Conservation (phyloP, 257 asterid species). For the Ophiorrhiza pumila region DNA sequence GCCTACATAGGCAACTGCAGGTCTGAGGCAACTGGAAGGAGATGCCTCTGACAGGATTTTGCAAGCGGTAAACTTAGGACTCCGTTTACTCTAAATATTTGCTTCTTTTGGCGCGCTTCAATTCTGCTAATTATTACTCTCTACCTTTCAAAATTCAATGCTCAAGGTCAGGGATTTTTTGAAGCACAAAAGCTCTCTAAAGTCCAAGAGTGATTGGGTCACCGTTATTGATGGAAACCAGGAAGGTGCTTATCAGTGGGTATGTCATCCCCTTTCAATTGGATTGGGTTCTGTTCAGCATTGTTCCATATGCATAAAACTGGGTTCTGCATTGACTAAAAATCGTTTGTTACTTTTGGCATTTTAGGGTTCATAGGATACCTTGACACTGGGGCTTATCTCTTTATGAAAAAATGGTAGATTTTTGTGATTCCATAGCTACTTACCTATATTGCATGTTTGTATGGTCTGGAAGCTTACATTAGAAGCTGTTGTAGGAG, state of each 20-base stretch:
- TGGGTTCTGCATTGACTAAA: not conserved
- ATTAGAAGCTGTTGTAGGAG: not conserved
- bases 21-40: slow-evolving; percentile 58
- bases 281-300: not conserved
- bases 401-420: not conserved
- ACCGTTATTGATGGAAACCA: slow-evolving; percentile 54
- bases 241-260: slow-evolving; percentile 83
- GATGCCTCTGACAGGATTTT: slow-evolving; percentile 57
- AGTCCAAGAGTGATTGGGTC: slow-evolving; percentile 53
- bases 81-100: slow-evolving; percentile 7
- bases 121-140: not conserved
- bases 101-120: not conserved
- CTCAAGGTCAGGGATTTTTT: slow-evolving; percentile 54
- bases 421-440: not conserved
- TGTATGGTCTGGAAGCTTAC: not conserved
- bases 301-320: not conserved
- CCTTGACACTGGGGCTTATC: not conserved
- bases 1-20: slow-evolving; percentile 70
- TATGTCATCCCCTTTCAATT: slow-evolving; percentile 20
- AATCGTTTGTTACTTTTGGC: too few relatives aligned
- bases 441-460: too few relatives aligned
- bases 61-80: slow-evolving; percentile 45
- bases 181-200: slow-evolving; percentile 44
- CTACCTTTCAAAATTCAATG: not conserved
- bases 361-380: not conserved